Evolutionary conservation across 441 rosid genomes (phyloP).

Genomic region (Erysimum pusillum): DNA sequence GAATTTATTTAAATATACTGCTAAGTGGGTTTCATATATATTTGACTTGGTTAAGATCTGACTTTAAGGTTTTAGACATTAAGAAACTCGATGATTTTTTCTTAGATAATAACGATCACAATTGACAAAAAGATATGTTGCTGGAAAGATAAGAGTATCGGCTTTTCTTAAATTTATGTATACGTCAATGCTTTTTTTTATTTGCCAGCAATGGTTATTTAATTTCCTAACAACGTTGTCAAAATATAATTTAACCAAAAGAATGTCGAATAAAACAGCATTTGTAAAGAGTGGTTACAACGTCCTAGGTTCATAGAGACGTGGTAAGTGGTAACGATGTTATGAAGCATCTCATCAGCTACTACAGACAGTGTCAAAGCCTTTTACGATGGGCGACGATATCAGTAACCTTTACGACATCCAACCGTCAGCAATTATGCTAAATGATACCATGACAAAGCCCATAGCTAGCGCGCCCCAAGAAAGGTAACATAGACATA

Average conservation of each 20-base stretch:
- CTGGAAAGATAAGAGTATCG: background rate
- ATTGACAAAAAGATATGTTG: background rate
- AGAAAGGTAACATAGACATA: too few relatives aligned
- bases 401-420: too few relatives aligned
- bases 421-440: too few relatives aligned
- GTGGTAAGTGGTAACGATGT: background rate
- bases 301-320: background rate
- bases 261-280: too few relatives aligned
- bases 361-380: too few relatives aligned
- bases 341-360: background rate
- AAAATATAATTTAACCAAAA: background rate
- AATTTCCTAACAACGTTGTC: background rate
- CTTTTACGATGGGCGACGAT: too few relatives aligned
- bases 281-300: background rate
- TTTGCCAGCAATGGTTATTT: background rate
- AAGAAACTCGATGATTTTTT: too few relatives aligned
- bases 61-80: background rate
- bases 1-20: too few relatives aligned
- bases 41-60: background rate
- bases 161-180: background rate
- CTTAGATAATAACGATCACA: background rate
- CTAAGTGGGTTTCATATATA: background rate
- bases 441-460: too few relatives aligned
- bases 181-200: background rate
- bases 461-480: too few relatives aligned